Percentiles rank a stretch among this genome's conserved stretches.
Evolutionary conservation across 2,329 filamentous ascomycete genomes (phyloP).

Genomic region (Trichophyton simii): DNA sequence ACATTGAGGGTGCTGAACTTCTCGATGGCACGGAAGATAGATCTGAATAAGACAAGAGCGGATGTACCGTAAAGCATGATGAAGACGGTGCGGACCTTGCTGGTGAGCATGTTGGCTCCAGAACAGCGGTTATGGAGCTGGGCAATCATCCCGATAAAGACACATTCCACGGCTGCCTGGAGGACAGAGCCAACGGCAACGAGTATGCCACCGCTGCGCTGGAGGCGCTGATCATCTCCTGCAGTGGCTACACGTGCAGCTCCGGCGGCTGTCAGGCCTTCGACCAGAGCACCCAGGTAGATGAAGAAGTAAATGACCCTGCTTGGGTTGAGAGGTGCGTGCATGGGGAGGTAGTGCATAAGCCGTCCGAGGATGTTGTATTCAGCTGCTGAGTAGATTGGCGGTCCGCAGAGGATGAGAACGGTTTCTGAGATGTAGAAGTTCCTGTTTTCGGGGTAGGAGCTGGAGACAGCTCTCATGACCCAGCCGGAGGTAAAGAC

Average conservation of each 20-base stretch:
- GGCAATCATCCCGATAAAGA: conserved; percentile 19
- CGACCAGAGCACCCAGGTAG: conserved; percentile 25
- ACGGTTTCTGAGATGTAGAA: conserved; percentile 26
- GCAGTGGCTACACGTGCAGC: conserved; percentile 18
- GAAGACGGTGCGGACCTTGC: conserved; percentile 22
- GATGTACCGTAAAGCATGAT: conserved; percentile 28
- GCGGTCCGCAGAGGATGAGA: conserved; percentile 25
- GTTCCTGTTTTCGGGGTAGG: conserved; percentile 18
- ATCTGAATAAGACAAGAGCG: conserved; percentile 23
- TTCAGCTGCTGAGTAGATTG: conserved; percentile 27
- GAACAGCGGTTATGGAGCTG: conserved; percentile 20
- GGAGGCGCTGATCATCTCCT: conserved; percentile 11
- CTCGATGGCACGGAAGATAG: conserved; percentile 27
- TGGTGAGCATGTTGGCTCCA: conserved; percentile 17
- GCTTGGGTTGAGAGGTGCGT: conserved; percentile 26
- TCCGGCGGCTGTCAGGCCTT: conserved; percentile 23
- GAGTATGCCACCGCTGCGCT: conserved; percentile 19
- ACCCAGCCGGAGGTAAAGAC: conserved; percentile 30
- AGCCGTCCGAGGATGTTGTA: conserved; percentile 28
- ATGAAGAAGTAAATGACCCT: conserved; percentile 27
- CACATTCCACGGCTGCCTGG: conserved; percentile 22
- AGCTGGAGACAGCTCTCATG: conserved; percentile 21
- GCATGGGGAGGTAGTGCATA: conserved; percentile 29
- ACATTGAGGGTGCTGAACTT: conserved; percentile 19
- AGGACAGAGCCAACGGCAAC: conserved; percentile 21